Base-by-base conservation (phyloP, 1,284 basidiomycete species). In the Ustilago crameri region DNA sequence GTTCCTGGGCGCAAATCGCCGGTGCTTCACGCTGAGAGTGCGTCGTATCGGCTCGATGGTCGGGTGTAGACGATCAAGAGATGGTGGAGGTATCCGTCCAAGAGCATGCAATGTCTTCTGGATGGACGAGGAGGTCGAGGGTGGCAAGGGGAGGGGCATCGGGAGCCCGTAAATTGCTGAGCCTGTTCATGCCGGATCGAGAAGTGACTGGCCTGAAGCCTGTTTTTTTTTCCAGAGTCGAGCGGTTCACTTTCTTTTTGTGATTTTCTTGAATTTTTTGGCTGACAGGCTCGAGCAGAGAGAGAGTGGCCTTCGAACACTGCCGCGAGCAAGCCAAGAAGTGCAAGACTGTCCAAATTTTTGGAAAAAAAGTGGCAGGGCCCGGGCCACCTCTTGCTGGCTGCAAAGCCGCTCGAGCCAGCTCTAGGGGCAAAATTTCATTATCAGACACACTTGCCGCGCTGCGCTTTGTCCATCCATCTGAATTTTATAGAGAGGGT, bases 141-240 rank as follows among this genome's bases (percentile, higher is more conserved):
- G 35, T 37, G 35, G 35, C 35, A 37, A 37, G 35, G 35, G n/a
- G 35, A 17, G 17, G 35, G 35, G 15, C 34, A 18, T 32, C 34
- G 22, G 46, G 22, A 37, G 22, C 23, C 30, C 34, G 32, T 34
- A 48, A 47, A 15, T 7, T 15, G 46, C 47, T 49, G 30, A 24
- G n/a, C 27, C 37, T 37, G 12, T 14, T 37, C 15, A 7, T 37
- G 35, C 45, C 45, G 52, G 24, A 55, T 56, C 40, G n/a, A 37
- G 45, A 15, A 37, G 35, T 49, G 40, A 49, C 46, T 44, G 41
- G 9, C 32, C 54, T 57, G 38, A 38, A 45, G 54, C 54, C 54
- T 48, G 49, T 49, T 56, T 47, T 41, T n/a, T n/a, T 44, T 35
- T 46, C 18, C 22, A 46, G 46, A 26, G n/a, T 40, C 38, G 20